Base-by-base conservation (phyloP, 2,329 filamentous ascomycete genomes). In the Davidsoniella neocaledoniae region DNA sequence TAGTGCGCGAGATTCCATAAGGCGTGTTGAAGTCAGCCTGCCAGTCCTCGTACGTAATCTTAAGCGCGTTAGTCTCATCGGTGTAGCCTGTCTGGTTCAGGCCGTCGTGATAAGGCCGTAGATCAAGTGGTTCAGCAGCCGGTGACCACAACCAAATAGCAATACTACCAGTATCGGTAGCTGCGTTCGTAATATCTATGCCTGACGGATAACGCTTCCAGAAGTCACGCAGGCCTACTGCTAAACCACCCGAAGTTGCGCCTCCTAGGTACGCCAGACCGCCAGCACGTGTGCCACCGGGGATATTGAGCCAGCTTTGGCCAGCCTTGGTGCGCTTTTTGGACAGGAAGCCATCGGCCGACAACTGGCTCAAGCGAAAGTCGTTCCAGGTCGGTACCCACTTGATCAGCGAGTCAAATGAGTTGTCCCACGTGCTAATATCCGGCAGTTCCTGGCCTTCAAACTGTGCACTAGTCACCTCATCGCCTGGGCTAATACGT, bases 41-140 rank as follows among this genome's bases (percentile, higher is more conserved):
- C 53, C 68, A 80, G 53, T 80, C 76, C 53, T 81, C 77, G 52
- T 81, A 81, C 0, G 77, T 81, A 19, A 80, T 73, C 23, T 77
- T 68, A 0, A 79, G 65, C 1, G 74, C 77, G 52, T 78, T 75
- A 0, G 78, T 61, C 57, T 81, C 70, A 16, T 79, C 67, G 0
- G 63, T 65, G 52, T 77, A 80, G 0, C 67, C 72, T 41, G 76
- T 67, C 55, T 73, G 57, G 0, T 73, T 73, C 5, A 79, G 59
- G 0, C 73, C 72, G 53, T 79, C 74, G 43, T 79, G 76, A 51
- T 72, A 79, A 0, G 73, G 70, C 0, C 73, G 63, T 3, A 77
- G 60, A 37, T 79, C 76, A 46, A 79, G 61, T 0, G 75, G 74
- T 26, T 67, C 66, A 0, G 73, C 74, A 1, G 64, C 62, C 2